A percentile compares a stretch with the other conserved stretches of the same genome.
phyloP scores from a whole-genome alignment of 345 rosid species.

The Syzygium grande region DNA sequence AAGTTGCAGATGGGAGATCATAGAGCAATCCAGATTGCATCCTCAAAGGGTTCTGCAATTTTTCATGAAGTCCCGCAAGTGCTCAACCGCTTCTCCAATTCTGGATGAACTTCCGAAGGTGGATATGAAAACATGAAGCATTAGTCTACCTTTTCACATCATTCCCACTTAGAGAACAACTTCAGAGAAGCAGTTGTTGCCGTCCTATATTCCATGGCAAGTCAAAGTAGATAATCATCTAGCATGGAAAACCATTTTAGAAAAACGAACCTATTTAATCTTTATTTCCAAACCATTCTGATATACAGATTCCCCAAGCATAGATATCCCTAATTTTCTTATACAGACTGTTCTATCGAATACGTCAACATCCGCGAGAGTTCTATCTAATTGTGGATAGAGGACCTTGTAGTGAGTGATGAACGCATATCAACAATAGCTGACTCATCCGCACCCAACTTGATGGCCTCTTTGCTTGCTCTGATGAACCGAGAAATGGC shows the following conservation, averaged over 20 bases:
- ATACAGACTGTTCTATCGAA: not conserved
- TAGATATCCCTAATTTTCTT: not conserved
- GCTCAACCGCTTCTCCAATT: not conserved
- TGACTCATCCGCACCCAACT: slow-evolving; percentile 73
- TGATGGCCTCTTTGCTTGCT: slow-evolving; percentile 86
- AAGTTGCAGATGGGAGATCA: not conserved
- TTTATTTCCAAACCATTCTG: not conserved
- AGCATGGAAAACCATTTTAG: not conserved
- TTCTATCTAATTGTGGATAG: slow-evolving; percentile 20
- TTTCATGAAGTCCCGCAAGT: not conserved
- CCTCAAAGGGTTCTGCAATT: not conserved
- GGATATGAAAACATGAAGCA: not conserved
- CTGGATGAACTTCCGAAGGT: not conserved
- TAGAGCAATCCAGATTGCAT: not conserved
- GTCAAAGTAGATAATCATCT: not conserved
- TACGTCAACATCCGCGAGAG: not conserved
- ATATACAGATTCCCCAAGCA: not conserved
- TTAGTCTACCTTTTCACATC: not conserved
- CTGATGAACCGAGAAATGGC: slow-evolving; percentile 66
- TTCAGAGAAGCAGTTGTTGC: not conserved
- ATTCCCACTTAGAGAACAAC: not conserved
- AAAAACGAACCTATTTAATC: not conserved
- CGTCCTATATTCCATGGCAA: not conserved
- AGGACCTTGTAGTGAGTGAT: slow-evolving; percentile 68
- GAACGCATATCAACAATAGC: slow-evolving; percentile 92